Conservation (phyloP, 305 asterid species). For the Plantago coronopus region DNA sequence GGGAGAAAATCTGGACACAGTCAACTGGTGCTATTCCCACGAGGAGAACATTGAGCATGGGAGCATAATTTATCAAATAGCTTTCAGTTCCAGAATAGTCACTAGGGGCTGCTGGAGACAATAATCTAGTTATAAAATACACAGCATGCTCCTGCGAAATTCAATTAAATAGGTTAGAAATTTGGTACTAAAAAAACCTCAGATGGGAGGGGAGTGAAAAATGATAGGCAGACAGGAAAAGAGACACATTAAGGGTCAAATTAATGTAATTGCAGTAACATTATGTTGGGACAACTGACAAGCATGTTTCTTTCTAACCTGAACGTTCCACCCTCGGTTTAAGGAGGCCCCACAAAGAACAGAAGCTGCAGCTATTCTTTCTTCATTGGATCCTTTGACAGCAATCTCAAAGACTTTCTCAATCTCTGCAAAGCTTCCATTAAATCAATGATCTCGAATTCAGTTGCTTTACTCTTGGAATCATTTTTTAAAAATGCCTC, state of each 20-base stretch:
- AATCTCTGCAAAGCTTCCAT: conserved; percentile 95
- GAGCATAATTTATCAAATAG: conserved; percentile 81
- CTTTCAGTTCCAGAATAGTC: conserved; percentile 59
- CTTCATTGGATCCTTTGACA: conserved; percentile 63
- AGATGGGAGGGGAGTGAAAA: not conserved
- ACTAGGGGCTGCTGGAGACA: conserved; percentile 79
- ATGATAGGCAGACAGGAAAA: not conserved
- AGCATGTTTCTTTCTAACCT: conserved; percentile 42
- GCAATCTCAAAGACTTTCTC: conserved; percentile 88
- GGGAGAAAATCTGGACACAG: conserved; percentile 89
- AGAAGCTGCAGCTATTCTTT: conserved; percentile 82
- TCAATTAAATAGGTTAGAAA: conserved; percentile 11
- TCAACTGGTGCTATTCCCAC: conserved; percentile 94
- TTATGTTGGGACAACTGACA: conserved; percentile 4
- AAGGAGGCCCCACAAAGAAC: conserved; percentile 89
- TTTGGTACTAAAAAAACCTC: not conserved
- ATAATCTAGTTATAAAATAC: conserved; percentile 74
- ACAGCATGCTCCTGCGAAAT: conserved; percentile 77
- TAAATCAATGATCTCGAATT: conserved; percentile 79
- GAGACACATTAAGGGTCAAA: not conserved
- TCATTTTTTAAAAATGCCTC: conserved; percentile 33
- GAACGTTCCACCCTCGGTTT: conserved; percentile 81
- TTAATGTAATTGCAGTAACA: too few relatives aligned
- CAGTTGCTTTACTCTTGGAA: conserved; percentile 64
- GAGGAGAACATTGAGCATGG: conserved; percentile 83